A percentile compares a stretch with the other conserved stretches of the same genome.
These are phyloP conservation scores for Abeoforma whisleri DNA, from an alignment of 78 protist genomes.

Conservation along the genomic window DNA sequence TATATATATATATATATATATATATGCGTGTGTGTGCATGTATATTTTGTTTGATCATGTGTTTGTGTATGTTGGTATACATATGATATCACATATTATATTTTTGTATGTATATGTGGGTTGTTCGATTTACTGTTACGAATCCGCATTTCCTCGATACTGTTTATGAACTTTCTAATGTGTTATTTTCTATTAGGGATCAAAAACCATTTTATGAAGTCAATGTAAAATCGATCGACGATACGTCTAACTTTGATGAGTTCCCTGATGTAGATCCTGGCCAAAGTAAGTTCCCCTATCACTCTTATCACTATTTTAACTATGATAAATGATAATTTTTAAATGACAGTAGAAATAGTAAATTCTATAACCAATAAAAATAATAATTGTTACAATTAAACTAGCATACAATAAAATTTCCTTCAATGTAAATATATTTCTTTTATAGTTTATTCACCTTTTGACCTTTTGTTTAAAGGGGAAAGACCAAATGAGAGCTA, in stretches of 20 bases:
- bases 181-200: neutral
- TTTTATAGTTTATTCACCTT: too few species aligned
- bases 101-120: neutral
- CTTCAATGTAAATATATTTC: too few species aligned
- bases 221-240: conserved; percentile 2
- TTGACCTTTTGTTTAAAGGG: too few species aligned
- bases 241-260: conserved; percentile 47
- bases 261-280: conserved; percentile 5
- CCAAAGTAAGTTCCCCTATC: neutral
- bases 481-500: too few species aligned
- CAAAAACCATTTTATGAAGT: conserved; percentile 20
- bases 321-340: too few species aligned
- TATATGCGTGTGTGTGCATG: neutral
- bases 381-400: too few species aligned
- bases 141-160: neutral
- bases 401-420: too few species aligned
- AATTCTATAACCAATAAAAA: too few species aligned
- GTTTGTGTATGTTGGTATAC: neutral
- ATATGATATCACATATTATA: neutral
- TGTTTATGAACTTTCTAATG: neutral
- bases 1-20: too few species aligned
- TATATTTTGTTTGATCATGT: neutral
- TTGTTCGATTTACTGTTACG: neutral
- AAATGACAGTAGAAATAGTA: too few species aligned
- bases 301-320: too few species aligned